Evolutionary conservation across 2,329 filamentous ascomycete species (phyloP).

Genomic region (Chalara sp.): DNA sequence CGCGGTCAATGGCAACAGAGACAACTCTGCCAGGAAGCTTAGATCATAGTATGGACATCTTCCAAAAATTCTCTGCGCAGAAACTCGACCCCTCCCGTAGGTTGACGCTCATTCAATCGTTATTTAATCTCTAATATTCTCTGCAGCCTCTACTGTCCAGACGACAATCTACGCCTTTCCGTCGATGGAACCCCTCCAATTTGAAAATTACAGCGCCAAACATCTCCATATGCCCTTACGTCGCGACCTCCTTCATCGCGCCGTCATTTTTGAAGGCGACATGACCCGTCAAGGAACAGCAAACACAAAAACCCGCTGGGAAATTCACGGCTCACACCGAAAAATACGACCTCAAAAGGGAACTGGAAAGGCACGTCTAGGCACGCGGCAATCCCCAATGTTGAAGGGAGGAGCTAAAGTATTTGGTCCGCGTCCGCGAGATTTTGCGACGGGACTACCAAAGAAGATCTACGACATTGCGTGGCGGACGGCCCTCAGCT

Average conservation of each 20-base stretch:
- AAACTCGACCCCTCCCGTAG: no score
- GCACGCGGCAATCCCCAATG: slow-evolving; percentile 75
- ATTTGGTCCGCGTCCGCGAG: slow-evolving; percentile 84
- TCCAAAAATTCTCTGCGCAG: no score
- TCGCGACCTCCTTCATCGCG: slow-evolving; percentile 86
- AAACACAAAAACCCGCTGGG: slow-evolving; percentile 70
- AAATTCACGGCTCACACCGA: slow-evolving; percentile 74
- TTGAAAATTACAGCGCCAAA: slow-evolving; percentile 71
- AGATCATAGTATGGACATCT: background rate
- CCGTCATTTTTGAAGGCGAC: slow-evolving; percentile 89
- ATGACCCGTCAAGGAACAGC: slow-evolving; percentile 81
- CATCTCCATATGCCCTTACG: slow-evolving; percentile 84
- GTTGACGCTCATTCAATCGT: no score
- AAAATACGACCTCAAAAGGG: slow-evolving; percentile 90
- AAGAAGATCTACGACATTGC: slow-evolving; percentile 92
- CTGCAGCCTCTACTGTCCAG: slow-evolving; percentile 57
- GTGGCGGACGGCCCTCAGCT: slow-evolving; percentile 89
- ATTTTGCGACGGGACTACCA: slow-evolving; percentile 79
- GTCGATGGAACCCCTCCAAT: slow-evolving; percentile 71
- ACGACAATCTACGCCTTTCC: slow-evolving; percentile 90
- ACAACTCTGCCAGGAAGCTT: slow-evolving; percentile 24
- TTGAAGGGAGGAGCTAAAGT: slow-evolving; percentile 78
- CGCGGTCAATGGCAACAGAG: slow-evolving; percentile 43
- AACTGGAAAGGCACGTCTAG: slow-evolving; percentile 69
- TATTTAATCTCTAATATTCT: slow-evolving; percentile 5